These are phyloP conservation scores for Prototheca wickerhamii DNA, from an alignment of 163 green algal species.

Conservation along the genomic window DNA sequence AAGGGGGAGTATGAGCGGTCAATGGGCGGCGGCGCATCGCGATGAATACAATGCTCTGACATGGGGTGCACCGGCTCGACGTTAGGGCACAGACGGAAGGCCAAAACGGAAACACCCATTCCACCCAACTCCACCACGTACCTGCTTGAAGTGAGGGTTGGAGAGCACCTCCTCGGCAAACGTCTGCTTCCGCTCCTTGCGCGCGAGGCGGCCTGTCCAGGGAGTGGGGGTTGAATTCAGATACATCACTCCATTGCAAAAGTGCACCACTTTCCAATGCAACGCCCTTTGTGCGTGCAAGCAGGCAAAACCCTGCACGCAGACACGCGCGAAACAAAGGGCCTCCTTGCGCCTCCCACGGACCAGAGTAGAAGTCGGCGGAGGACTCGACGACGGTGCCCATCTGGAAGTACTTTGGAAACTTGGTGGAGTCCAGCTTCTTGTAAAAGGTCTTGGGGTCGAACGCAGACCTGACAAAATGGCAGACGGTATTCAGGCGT, in stretches of 20 bases:
- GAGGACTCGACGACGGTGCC: conserved; percentile 64
- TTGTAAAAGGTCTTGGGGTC: conserved; percentile 64
- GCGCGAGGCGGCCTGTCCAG: conserved; percentile 45
- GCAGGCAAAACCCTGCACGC: not conserved
- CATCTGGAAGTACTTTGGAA: conserved; percentile 72
- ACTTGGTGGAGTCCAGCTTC: conserved; percentile 52
- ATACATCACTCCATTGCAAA: too few relatives aligned
- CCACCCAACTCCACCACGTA: not conserved
- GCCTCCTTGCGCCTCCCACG: not conserved
- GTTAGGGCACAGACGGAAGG: too few relatives aligned
- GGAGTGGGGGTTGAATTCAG: too few relatives aligned
- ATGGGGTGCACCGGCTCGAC: too few relatives aligned
- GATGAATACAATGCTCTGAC: too few relatives aligned
- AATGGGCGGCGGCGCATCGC: too few relatives aligned
- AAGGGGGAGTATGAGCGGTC: too few relatives aligned
- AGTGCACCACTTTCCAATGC: not conserved
- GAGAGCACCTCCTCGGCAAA: conserved; percentile 65
- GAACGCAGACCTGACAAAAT: conserved; percentile 25
- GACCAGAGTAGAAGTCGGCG: conserved; percentile 63
- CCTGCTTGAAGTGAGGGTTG: conserved; percentile 32
- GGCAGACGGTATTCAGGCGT: not conserved
- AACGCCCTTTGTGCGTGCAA: not conserved
- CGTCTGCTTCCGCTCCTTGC: conserved; percentile 58
- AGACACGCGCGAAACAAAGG: too few relatives aligned
- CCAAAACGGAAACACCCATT: too few relatives aligned